Evolutionary conservation across 1,139 yeast genomes (phyloP).

Genomic region (Schwanniomyces etchellsii): DNA sequence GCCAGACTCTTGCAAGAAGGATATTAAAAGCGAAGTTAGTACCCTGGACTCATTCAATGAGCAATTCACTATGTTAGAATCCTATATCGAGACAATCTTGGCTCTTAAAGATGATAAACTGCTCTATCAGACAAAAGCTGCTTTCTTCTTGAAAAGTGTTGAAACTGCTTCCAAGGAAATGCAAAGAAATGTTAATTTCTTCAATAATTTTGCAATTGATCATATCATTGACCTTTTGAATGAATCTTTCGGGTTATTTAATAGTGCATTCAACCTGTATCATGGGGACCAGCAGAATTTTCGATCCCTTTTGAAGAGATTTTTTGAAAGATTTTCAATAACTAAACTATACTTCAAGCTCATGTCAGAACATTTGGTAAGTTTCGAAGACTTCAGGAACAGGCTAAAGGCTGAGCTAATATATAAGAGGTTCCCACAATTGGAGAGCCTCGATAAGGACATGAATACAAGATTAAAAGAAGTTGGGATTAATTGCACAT

Average conservation of each 20-base stretch:
- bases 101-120: constrained; percentile 11
- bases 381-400: constrained; percentile 8
- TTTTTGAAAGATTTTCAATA: constrained; percentile 6
- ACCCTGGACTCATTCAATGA: background rate
- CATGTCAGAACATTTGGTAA: constrained; percentile 6
- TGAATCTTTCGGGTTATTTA: constrained; percentile 5
- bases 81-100: background rate
- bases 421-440: constrained; percentile 15
- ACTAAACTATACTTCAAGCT: constrained; percentile 4
- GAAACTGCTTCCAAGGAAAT: constrained; percentile 10
- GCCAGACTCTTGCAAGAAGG: background rate
- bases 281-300: constrained; percentile 5
- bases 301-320: constrained; percentile 5
- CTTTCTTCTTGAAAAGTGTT: constrained; percentile 23
- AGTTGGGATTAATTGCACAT: constrained; percentile 5
- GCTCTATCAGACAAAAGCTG: constrained; percentile 26
- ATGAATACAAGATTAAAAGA: constrained; percentile 5
- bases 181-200: constrained; percentile 6
- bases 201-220: constrained; percentile 7
- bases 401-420: constrained; percentile 12
- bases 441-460: constrained; percentile 6
- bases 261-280: constrained; percentile 4
- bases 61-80: background rate
- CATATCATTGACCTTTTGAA: constrained; percentile 3
- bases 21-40: background rate